phyloP scores from a whole-genome alignment of 768 basidiomycete species.

The Kwoniella botswanensis region DNA sequence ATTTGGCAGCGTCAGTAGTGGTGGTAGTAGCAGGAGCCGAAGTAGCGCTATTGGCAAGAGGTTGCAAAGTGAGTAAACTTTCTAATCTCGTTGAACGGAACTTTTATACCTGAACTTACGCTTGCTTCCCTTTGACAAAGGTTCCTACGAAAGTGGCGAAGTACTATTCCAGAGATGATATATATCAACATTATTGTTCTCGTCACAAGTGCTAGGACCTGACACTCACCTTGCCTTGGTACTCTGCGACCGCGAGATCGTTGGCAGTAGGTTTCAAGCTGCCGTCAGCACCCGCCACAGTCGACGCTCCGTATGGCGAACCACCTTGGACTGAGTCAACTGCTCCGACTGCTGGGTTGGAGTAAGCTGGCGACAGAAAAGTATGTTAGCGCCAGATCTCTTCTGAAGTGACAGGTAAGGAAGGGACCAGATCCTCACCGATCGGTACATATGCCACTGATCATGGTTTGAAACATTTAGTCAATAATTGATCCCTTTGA shows the following conservation, averaged over 20 bases:
- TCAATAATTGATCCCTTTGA: neutral
- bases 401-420: neutral
- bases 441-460: slow-evolving; percentile 63
- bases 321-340: slow-evolving; percentile 60
- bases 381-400: neutral
- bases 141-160: slow-evolving; percentile 45
- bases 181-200: neutral
- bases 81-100: neutral
- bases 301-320: slow-evolving; percentile 75
- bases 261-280: slow-evolving; percentile 29
- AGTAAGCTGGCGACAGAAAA: slow-evolving; percentile 34
- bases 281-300: slow-evolving; percentile 56
- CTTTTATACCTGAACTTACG: slow-evolving; percentile 9
- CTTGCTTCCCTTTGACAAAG: slow-evolving; percentile 40
- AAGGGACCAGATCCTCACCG: slow-evolving; percentile 57
- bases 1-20: slow-evolving; percentile 3
- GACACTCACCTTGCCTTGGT: slow-evolving; percentile 45
- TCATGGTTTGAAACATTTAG: neutral
- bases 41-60: slow-evolving; percentile 3
- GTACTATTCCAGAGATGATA: slow-evolving; percentile 20
- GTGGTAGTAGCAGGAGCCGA: slow-evolving; percentile 7
- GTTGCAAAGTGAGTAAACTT: neutral
- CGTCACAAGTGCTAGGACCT: neutral
- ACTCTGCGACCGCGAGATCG: slow-evolving; percentile 39
- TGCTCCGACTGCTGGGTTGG: slow-evolving; percentile 60